A percentile compares a stretch with the other conserved stretches of the same genome.
These are phyloP conservation scores for Meyerozyma smithsonii DNA, from an alignment of 1,139 yeast genomes.

Conservation along the genomic window DNA sequence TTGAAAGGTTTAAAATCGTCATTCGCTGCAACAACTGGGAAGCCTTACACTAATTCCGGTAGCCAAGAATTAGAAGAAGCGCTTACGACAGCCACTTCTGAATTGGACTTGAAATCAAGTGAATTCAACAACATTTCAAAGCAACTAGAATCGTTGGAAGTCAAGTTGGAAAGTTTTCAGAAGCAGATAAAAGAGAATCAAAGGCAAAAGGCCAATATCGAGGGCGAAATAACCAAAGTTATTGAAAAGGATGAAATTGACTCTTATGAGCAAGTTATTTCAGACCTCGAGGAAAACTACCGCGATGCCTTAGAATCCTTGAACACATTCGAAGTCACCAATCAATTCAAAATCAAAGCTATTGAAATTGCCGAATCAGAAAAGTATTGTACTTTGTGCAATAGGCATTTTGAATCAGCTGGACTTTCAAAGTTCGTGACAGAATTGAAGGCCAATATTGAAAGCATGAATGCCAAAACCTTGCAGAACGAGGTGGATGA, in stretches of 20 bases:
- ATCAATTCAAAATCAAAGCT: slow-evolving; percentile 61
- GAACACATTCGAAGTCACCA: slow-evolving; percentile 62
- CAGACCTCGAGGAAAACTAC: slow-evolving; percentile 59
- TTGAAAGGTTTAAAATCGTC: slow-evolving; percentile 18
- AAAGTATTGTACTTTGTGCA: slow-evolving; percentile 62
- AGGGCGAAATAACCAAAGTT: slow-evolving; percentile 20
- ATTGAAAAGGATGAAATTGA: slow-evolving; percentile 44
- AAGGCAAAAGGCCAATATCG: slow-evolving; percentile 14
- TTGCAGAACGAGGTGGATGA: slow-evolving; percentile 7
- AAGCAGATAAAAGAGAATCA: slow-evolving; percentile 12
- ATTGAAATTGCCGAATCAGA: slow-evolving; percentile 52
- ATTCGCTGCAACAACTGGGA: slow-evolving; percentile 12
- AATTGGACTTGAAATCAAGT: slow-evolving; percentile 2
- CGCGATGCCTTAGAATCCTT: slow-evolving; percentile 55
- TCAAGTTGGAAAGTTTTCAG: slow-evolving; percentile 13
- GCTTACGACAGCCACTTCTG: slow-evolving; percentile 4
- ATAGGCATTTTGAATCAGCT: slow-evolving; percentile 49
- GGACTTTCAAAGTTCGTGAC: slow-evolving; percentile 27
- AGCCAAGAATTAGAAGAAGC: slow-evolving; percentile 20
- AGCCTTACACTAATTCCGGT: slow-evolving; percentile 10
- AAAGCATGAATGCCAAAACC: slow-evolving; percentile 29
- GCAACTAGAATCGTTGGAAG: slow-evolving; percentile 11
- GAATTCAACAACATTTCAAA: slow-evolving; percentile 11
- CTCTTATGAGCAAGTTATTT: slow-evolving; percentile 44
- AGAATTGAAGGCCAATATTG: slow-evolving; percentile 34